phyloP scores from a whole-genome alignment of 2,329 filamentous ascomycete species.

The Penicillium hesseltinei region DNA sequence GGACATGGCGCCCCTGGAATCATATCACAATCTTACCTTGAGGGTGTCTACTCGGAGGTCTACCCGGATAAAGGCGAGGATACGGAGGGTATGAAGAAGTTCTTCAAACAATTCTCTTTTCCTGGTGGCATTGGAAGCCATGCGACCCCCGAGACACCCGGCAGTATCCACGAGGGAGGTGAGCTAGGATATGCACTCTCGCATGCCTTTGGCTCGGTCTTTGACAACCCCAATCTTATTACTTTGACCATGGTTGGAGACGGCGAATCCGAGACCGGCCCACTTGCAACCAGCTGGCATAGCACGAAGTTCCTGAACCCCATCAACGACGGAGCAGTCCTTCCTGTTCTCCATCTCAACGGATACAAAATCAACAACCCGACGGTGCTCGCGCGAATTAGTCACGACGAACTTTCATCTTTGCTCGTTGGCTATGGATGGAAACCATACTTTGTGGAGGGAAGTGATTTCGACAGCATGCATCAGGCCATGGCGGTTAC shows the following conservation, averaged over 20 bases:
- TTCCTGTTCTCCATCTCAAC: slow-evolving; percentile 75
- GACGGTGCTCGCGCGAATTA: slow-evolving; percentile 69
- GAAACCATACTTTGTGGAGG: slow-evolving; percentile 78
- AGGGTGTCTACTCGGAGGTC: slow-evolving; percentile 74
- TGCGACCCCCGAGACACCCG: slow-evolving; percentile 75
- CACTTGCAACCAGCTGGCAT: slow-evolving; percentile 76
- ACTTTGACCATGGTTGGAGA: slow-evolving; percentile 76
- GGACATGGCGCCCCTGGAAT: slow-evolving; percentile 76
- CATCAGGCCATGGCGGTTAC: slow-evolving; percentile 80
- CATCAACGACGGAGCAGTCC: slow-evolving; percentile 71
- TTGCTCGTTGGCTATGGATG: slow-evolving; percentile 74
- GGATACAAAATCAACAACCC: slow-evolving; percentile 86
- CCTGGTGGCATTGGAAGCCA: slow-evolving; percentile 76
- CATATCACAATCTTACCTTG: slow-evolving; percentile 72
- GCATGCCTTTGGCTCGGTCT: slow-evolving; percentile 74
- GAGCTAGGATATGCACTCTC: slow-evolving; percentile 80
- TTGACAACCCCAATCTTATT: slow-evolving; percentile 72
- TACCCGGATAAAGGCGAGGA: slow-evolving; percentile 72
- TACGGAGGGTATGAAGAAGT: slow-evolving; percentile 65
- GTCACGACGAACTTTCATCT: slow-evolving; percentile 67
- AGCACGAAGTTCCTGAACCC: slow-evolving; percentile 80
- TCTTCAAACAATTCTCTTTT: slow-evolving; percentile 83
- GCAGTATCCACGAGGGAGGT: slow-evolving; percentile 74
- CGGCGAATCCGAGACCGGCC: slow-evolving; percentile 77
- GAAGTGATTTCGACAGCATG: slow-evolving; percentile 70